Evolutionary conservation across 2,329 filamentous ascomycete species (phyloP).

Genomic region (Stylonectria norvegica): DNA sequence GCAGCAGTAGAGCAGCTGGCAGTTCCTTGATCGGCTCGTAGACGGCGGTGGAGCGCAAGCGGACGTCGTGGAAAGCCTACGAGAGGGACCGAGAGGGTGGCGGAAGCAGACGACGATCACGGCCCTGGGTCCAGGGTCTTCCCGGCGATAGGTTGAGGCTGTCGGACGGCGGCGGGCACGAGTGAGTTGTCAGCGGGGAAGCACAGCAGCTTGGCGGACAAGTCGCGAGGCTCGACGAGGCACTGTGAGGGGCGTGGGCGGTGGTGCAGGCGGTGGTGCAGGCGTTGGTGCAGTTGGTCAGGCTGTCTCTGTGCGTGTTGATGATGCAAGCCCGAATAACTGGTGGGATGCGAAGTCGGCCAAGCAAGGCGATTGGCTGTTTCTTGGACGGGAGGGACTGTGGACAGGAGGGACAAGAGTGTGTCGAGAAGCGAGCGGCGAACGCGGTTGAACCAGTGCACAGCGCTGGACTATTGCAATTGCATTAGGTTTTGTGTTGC

Average conservation of each 20-base stretch:
- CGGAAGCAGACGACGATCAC: constrained; percentile 25
- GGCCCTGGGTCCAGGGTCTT: constrained; percentile 22
- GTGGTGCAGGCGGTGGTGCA: constrained; percentile 17
- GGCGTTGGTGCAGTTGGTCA: background rate
- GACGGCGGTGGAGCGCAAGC: constrained; percentile 28
- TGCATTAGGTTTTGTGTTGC: background rate
- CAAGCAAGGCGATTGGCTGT: constrained; percentile 17
- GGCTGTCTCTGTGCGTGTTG: constrained; percentile 11
- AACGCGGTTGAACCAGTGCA: background rate
- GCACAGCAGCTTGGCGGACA: background rate
- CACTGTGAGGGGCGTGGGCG: constrained; percentile 26
- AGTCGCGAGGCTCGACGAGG: constrained; percentile 5
- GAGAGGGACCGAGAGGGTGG: constrained; percentile 22
- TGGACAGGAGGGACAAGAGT: background rate
- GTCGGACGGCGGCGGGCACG: background rate
- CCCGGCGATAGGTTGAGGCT: constrained; percentile 10
- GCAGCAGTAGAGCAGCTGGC: constrained; percentile 5
- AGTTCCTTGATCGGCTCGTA: constrained; percentile 25
- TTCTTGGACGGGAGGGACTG: constrained; percentile 14
- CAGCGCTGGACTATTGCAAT: background rate
- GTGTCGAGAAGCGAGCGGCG: background rate
- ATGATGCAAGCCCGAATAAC: constrained; percentile 14
- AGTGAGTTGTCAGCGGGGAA: constrained; percentile 1
- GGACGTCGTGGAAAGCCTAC: constrained; percentile 16
- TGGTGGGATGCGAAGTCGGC: constrained; percentile 9